Conservation (phyloP, 768 basidiomycete genomes). For the Termitomyces sp. region DNA sequence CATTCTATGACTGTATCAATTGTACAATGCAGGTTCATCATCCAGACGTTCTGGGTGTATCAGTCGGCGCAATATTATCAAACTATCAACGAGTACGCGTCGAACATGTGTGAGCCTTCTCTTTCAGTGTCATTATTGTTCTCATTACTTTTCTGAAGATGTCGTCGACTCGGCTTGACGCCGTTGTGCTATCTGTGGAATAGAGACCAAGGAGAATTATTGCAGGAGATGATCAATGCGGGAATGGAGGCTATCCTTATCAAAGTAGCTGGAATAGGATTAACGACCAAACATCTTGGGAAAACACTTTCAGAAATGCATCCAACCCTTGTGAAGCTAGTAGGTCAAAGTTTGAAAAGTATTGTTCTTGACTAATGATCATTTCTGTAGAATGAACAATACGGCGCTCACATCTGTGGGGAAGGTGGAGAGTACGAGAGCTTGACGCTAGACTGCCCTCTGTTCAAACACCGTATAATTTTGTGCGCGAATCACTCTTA, state of each 20-base stretch:
- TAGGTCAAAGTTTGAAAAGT: constrained; percentile 27
- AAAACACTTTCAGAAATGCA: constrained; percentile 71
- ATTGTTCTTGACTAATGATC: not conserved
- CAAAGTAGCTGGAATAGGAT: constrained; percentile 94
- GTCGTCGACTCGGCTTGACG: constrained; percentile 72
- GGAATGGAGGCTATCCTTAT: constrained; percentile 83
- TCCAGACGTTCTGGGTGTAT: constrained; percentile 81
- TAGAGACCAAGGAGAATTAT: constrained; percentile 77
- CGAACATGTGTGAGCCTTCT: constrained; percentile 81
- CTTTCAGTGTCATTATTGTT: not conserved
- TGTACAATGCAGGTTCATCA: constrained; percentile 48
- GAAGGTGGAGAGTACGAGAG: constrained; percentile 99
- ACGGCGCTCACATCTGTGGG: constrained; percentile 91
- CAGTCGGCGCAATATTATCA: constrained; percentile 95
- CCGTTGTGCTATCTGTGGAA: constrained; percentile 93
- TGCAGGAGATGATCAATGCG: constrained; percentile 79
- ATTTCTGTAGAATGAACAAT: constrained; percentile 59
- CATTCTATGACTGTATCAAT: not conserved
- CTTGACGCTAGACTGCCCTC: constrained; percentile 81
- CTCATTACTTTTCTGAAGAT: constrained; percentile 30
- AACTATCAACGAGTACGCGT: constrained; percentile 96
- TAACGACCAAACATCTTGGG: constrained; percentile 73
- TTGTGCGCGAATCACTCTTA: constrained; percentile 42
- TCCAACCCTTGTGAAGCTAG: constrained; percentile 65
- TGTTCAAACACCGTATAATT: constrained; percentile 75